Base-by-base conservation (phyloP, 345 rosid species). In the Citrus cavaleriei region DNA sequence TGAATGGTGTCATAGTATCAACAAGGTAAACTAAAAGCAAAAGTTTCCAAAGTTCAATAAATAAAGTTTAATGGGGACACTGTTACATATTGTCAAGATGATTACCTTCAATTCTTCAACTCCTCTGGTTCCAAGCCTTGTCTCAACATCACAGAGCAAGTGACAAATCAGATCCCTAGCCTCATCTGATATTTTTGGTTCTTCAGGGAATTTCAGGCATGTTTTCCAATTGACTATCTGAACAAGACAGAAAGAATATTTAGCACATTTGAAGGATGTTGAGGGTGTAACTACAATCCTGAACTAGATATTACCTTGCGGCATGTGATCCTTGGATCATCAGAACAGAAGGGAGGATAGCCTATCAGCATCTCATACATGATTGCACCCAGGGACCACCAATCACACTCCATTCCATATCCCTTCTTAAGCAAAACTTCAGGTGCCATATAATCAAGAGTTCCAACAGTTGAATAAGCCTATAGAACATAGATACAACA, bases 381-480 rank as follows among this genome's bases (percentile, higher is more conserved):
- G 86, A 96, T 93, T 83, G 98, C 98, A 35, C 99, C 98, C 61
- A 96, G 89, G 72, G 99, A 96, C 99, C 99, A 96, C 99, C 99
- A 96, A 83, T 96, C 98, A 65, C 99, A 96, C 85, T 96, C 97
- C 86, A 92, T 91, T 70, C 99, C 98, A 84, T 95, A 95, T 70
- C 98, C 99, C 89, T 92, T 93, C 90, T 95, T 95, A 35, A 95
- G 84, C 70, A 95, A 83, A 67, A 93, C 98, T 89, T 95, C 98
- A 74, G 99, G 99, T 61, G 99, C 98, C 99, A 95, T 93, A 89
- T 95, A 95, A 83, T 95, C 97, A 78, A 93, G 99, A 85, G 99
- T 95, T 71, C 99, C 99, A 78, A 95, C 99, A 6, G 99, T 93
- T 73, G 99, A 95, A 87, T 89, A 95, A 59, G 98, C 99, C 99